These are phyloP conservation scores for Schwanniomyces pseudopolymorphus DNA, from an alignment of 805 yeast genomes.

Conservation along the genomic window DNA sequence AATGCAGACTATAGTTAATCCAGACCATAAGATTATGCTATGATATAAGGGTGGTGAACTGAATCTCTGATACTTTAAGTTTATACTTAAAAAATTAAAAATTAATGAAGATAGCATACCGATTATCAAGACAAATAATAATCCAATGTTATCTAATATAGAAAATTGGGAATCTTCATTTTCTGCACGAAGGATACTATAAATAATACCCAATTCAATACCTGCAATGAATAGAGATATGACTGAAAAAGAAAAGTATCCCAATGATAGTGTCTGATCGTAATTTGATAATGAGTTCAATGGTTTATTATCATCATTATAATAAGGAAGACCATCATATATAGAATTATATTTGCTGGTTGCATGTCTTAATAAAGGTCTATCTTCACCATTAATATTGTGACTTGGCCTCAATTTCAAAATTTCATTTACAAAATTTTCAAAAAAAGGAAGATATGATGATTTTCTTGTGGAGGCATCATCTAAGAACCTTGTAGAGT, in stretches of 20 bases:
- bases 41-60: conserved; percentile 24
- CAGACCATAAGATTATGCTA: conserved; percentile 12
- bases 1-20: conserved; percentile 11
- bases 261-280: conserved; percentile 34
- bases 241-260: conserved; percentile 35
- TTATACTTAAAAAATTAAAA: conserved; percentile 35
- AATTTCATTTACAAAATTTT: conserved; percentile 15
- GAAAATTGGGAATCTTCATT: conserved; percentile 22
- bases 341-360: conserved; percentile 29
- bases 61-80: conserved; percentile 31
- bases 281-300: conserved; percentile 30
- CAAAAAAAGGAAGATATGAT: conserved; percentile 9
- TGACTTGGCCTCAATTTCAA: conserved; percentile 6
- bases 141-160: conserved; percentile 30
- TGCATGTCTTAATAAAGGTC: conserved; percentile 7
- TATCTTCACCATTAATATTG: conserved; percentile 5
- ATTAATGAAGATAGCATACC: conserved; percentile 34
- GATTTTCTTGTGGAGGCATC: background rate
- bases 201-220: conserved; percentile 39
- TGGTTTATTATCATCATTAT: conserved; percentile 17
- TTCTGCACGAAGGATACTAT: conserved; percentile 24
- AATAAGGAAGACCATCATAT: conserved; percentile 31
- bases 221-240: conserved; percentile 39
- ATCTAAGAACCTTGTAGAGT: background rate
- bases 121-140: conserved; percentile 27